phyloP scores from a whole-genome alignment of 225 moss, liverwort and hornwort genomes.

The Pseudisothecium myosuroides region DNA sequence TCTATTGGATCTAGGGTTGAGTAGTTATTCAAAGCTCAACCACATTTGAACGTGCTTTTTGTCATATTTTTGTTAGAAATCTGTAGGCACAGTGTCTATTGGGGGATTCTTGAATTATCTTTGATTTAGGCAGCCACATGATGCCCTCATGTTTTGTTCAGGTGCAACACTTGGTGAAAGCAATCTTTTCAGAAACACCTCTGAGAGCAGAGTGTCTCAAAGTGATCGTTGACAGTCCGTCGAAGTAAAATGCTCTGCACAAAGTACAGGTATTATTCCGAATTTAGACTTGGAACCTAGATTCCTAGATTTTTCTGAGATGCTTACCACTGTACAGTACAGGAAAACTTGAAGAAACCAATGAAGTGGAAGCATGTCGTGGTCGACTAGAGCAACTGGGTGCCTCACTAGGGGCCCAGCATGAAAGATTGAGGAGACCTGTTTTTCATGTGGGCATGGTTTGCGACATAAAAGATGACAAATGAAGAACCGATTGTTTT shows the following conservation, averaged over 20 bases:
- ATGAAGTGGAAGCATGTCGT: background rate
- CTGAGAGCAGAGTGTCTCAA: conserved; percentile 53
- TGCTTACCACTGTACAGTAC: background rate
- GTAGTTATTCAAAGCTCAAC: background rate
- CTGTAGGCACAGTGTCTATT: background rate
- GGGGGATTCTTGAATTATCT: background rate
- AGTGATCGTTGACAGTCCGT: conserved; percentile 36
- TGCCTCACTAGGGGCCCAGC: no score
- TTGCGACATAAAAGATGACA: background rate
- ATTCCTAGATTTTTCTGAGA: background rate
- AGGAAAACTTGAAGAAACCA: background rate
- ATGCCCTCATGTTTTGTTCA: conserved; percentile 10
- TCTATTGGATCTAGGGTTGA: background rate
- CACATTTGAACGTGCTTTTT: background rate
- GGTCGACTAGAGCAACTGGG: background rate
- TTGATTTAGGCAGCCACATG: background rate
- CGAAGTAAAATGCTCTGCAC: background rate
- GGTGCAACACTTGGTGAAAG: conserved; percentile 70
- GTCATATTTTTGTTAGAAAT: background rate
- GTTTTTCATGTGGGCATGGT: background rate
- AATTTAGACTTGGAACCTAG: background rate
- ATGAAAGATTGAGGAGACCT: background rate
- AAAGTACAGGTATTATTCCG: background rate
- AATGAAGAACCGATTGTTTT: background rate
- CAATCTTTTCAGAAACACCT: conserved; percentile 69